Percentiles rank a stretch among this genome's conserved stretches.
Conservation (phyloP, 352 stramenopile species). For the Pythium guiyangense region DNA sequence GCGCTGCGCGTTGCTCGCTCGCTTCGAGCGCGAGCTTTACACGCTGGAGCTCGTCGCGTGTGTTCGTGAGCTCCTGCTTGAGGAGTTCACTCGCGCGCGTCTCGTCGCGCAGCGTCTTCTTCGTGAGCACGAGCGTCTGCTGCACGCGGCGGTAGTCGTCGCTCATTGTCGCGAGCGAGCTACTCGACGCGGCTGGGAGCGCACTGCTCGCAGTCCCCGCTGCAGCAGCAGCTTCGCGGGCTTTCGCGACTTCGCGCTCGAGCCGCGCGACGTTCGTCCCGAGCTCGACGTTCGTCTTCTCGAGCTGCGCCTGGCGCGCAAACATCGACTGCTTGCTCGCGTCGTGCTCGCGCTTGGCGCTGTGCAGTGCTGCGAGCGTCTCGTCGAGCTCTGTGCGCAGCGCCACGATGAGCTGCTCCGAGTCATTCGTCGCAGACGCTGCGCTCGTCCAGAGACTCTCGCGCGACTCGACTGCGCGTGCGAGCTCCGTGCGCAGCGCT, state of each 20-base stretch:
- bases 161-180: conserved; percentile 25
- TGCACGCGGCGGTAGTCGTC: conserved; percentile 61
- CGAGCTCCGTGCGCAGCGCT: conserved; percentile 40
- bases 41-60: conserved; percentile 49
- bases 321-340: conserved; percentile 71
- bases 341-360: conserved; percentile 58
- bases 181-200: conserved; percentile 3
- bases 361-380: conserved; percentile 45
- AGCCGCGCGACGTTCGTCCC: conserved; percentile 59
- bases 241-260: conserved; percentile 50
- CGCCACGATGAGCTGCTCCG: conserved; percentile 53
- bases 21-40: conserved; percentile 37
- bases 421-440: conserved; percentile 62
- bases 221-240: conserved; percentile 19
- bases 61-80: conserved; percentile 52
- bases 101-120: conserved; percentile 77
- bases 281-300: conserved; percentile 72
- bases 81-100: conserved; percentile 58
- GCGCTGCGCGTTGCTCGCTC: conserved; percentile 27
- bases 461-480: conserved; percentile 51
- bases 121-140: conserved; percentile 59
- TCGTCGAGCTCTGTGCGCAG: conserved; percentile 66
- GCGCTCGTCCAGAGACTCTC: conserved; percentile 65
- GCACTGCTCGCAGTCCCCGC: not conserved
- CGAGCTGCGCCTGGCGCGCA: conserved; percentile 63